Percentiles rank a stretch among this genome's conserved stretches.
These are phyloP conservation scores for Astrocystis sublimbata DNA, from an alignment of 495 filamentous ascomycete genomes.

Conservation along the genomic window DNA sequence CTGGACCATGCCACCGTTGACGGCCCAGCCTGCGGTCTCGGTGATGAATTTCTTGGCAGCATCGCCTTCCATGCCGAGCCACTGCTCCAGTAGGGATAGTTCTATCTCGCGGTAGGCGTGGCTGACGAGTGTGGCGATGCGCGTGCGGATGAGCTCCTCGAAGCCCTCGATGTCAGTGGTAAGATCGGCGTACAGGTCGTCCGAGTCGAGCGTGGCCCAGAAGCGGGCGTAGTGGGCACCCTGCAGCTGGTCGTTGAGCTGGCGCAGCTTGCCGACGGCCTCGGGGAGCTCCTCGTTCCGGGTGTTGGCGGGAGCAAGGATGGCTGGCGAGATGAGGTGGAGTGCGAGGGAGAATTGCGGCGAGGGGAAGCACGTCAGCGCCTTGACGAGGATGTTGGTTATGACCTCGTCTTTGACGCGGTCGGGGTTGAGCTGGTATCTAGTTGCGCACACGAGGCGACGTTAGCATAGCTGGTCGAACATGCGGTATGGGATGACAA, in stretches of 20 bases:
- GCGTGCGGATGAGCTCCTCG: constrained; percentile 90
- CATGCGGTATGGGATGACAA: not conserved
- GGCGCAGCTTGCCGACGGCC: constrained; percentile 84
- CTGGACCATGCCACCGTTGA: constrained; percentile 58
- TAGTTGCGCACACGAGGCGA: constrained; percentile 36
- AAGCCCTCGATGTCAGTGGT: constrained; percentile 93
- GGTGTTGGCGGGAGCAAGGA: constrained; percentile 41
- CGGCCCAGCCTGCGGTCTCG: constrained; percentile 85
- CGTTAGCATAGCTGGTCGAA: constrained; percentile 6
- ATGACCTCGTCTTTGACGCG: constrained; percentile 93
- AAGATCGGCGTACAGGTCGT: constrained; percentile 95
- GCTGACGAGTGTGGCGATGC: constrained; percentile 85
- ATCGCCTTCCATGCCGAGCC: constrained; percentile 76
- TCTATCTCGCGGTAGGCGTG: constrained; percentile 86
- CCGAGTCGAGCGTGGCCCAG: constrained; percentile 89
- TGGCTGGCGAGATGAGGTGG: constrained; percentile 72
- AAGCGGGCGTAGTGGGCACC: constrained; percentile 84
- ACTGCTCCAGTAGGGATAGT: constrained; percentile 74
- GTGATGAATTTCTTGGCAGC: constrained; percentile 77
- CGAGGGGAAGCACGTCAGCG: constrained; percentile 94
- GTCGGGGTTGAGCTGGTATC: constrained; percentile 99
- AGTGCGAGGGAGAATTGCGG: constrained; percentile 93
- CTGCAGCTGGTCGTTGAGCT: constrained; percentile 81
- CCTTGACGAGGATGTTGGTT: constrained; percentile 98
- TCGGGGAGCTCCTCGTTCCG: constrained; percentile 65